Evolutionary conservation across 2,329 filamentous ascomycete species (phyloP), one percentile per base, ranked within the genome.

Genomic region (Mariannaea elegans): DNA sequence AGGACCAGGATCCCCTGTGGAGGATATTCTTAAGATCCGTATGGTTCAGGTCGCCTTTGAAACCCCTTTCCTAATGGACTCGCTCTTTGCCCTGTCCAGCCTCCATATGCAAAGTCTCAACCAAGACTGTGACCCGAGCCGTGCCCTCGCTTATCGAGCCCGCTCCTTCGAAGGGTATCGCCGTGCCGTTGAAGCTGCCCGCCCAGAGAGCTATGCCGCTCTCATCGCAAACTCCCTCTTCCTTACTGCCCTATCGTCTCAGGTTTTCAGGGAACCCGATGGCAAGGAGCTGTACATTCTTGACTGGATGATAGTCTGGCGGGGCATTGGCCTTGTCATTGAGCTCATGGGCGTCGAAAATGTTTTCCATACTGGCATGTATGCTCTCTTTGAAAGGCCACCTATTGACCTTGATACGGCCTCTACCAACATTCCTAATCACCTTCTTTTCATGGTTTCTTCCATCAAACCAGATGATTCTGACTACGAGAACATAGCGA

Each of bases 241-340:
- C 14, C 77, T 85, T 59, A 81, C 80, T 23, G 83, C 78, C 6
- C 72, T 86, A 5, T 80, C 82, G 9, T 82, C 82, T 5, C 76
- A 84, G 53, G 75, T 74, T 51, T 86, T 87, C 67, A 78, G 82
- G 3, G 81, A 84, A n/a, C 70, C 74, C 0, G 75, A 80, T 46
- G 71, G 71, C 16, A 76, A 74, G 42, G 76, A 78, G 2, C 75
- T 86, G 2, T 84, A 81, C 65, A 79, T 86, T 27, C 70, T 86
- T 42, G 80, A 86, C 67, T 87, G 84, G 84, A 82, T 86, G 72
- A 65, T 80, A 3, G 76, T 87, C 12, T 87, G 84, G 83, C 76
- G 79, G 9, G 84, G 84, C 9, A 85, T 78, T 23, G 77, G 81
- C 27, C 69, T 82, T 14, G 82, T 86, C 27, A 73, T 85, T 36